Evolutionary conservation across 345 rosid species (phyloP), one percentile per base, ranked within the genome.

Genomic region (Euphorbia peplus): DNA sequence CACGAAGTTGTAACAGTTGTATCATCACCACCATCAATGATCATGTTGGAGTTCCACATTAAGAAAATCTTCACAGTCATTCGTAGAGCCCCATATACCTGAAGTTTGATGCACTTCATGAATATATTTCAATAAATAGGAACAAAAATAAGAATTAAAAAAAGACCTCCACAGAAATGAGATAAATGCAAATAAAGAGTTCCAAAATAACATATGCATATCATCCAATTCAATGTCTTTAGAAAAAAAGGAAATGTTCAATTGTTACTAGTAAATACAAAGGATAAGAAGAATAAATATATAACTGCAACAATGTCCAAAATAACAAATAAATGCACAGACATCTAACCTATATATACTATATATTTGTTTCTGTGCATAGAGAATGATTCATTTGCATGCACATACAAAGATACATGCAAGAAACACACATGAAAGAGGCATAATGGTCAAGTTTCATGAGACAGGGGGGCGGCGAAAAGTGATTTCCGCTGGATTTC

Each of bases 61-160:
- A 95, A 83, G 81, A 95, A 95, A 75, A 95, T 90, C 73, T 95
- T 95, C 18, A 92, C 98, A 63, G 90, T 80, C 99, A 95, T 95
- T 46, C 99, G 90, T 68, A 95, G 75, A 57, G 99, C 99, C 52
- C 99, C 99, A 76, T 86, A 95, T 30, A 95, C 99, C 99, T 91
- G 74, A 68, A 48, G 52, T 25, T 48, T n/a, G 67, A 28, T 29
- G 26, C 24, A 42, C 25, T 28, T 53, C 16, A 53, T 10, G 21
- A 75, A 68, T 70, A 81, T 19, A 64, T 30, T 64, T 48, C 46
- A 48, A 41, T 29, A 13, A 0, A 19, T 32, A 46, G 68, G 25
- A 52, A 52, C 28, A 53, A 53, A 47, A 58, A 48, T 13, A 53
- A 53, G 57, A 13, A 8, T 53, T 53, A 9, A 53, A 21, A 18